phyloP scores from a whole-genome alignment of 495 filamentous ascomycete species.

The Parachaetomium inaequale region DNA sequence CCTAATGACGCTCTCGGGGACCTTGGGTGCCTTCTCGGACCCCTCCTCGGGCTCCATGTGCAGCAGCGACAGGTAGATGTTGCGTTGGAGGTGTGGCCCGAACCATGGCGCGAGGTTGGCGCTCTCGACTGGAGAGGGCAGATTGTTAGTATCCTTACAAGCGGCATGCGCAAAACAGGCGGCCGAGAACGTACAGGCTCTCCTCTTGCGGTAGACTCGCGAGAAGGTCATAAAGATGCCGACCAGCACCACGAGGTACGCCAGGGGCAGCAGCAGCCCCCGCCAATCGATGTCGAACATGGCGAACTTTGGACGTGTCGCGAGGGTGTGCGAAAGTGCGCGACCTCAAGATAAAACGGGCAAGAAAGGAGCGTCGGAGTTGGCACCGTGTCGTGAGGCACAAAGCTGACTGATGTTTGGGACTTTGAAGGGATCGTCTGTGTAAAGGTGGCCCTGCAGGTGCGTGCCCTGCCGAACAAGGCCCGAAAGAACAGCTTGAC shows the following conservation, averaged over 20 bases:
- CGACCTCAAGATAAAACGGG: not conserved
- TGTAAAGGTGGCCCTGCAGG: constrained; percentile 14
- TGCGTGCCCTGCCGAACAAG: constrained; percentile 6
- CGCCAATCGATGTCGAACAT: constrained; percentile 72
- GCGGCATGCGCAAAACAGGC: not conserved
- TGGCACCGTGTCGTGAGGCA: not conserved
- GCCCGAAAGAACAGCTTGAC: constrained; percentile 40
- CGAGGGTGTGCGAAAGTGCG: not conserved
- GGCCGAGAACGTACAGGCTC: constrained; percentile 62
- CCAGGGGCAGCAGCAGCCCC: constrained; percentile 73
- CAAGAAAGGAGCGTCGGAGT: constrained; percentile 7
- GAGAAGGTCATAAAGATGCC: constrained; percentile 90
- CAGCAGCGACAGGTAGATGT: constrained; percentile 89
- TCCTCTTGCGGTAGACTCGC: constrained; percentile 86
- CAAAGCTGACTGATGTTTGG: not conserved
- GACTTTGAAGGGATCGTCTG: not conserved
- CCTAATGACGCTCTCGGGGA: constrained; percentile 82
- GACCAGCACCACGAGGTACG: constrained; percentile 81
- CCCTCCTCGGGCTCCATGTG: constrained; percentile 72
- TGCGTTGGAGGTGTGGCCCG: constrained; percentile 78
- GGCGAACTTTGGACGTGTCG: constrained; percentile 11
- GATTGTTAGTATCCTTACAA: not conserved
- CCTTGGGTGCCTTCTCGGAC: constrained; percentile 64
- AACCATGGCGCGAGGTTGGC: constrained; percentile 91
- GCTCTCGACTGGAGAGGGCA: constrained; percentile 57